These are phyloP conservation scores for Plasmodium sp. DNA, from an alignment of 169 alveolate species.

Conservation along the genomic window DNA sequence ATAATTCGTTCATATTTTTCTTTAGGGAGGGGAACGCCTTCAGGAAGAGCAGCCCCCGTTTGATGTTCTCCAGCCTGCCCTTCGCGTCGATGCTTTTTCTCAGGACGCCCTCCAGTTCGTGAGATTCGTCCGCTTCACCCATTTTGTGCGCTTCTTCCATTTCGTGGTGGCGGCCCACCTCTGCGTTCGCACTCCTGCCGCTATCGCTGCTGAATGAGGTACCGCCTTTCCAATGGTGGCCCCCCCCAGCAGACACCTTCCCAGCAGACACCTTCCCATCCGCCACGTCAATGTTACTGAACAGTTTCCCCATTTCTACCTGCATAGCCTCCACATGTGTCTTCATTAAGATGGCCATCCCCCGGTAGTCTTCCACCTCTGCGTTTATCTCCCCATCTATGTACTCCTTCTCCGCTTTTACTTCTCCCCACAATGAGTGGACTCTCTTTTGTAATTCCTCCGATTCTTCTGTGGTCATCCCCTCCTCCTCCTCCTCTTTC, in stretches of 20 bases:
- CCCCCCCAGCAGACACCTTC: neutral
- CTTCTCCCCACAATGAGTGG: neutral
- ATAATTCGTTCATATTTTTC: slow-evolving; percentile 34
- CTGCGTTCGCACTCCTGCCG: too few species aligned
- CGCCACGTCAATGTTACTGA: neutral
- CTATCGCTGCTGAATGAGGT: too few species aligned
- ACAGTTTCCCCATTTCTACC: neutral
- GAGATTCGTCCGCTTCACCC: neutral
- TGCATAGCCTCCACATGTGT: neutral
- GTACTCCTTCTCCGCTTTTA: neutral
- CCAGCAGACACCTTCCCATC: neutral
- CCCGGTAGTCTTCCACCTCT: slow-evolving; percentile 10
- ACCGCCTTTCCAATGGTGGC: too few species aligned
- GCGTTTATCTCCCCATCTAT: slow-evolving; percentile 15
- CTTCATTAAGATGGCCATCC: neutral
- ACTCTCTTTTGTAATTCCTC: slow-evolving; percentile 4
- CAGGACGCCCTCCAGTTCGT: neutral
- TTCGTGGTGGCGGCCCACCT: neutral
- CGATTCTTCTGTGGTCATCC: neutral
- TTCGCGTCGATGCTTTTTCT: slow-evolving; percentile 46
- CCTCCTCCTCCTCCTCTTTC: too few species aligned
- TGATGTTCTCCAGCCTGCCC: slow-evolving; percentile 18
- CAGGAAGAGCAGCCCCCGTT: slow-evolving; percentile 21
- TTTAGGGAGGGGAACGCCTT: slow-evolving; percentile 6
- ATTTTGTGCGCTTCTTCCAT: too few species aligned